Conservation (phyloP, 2,329 filamentous ascomycete genomes). For the Nemania sp. region DNA sequence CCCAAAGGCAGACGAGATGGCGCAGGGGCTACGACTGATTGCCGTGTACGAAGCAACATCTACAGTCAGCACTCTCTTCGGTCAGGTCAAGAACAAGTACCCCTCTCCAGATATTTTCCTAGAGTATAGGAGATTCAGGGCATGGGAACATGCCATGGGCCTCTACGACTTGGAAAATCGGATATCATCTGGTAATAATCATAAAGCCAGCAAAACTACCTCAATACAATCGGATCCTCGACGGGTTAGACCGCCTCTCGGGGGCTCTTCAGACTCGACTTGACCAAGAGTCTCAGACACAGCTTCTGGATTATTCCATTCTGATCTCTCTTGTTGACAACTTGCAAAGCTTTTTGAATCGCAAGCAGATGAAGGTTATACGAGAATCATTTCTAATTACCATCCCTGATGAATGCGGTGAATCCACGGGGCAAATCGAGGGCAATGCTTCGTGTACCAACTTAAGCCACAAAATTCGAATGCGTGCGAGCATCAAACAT, state of each 20-base stretch:
- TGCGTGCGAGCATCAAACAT: constrained; percentile 9
- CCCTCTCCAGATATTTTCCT: constrained; percentile 10
- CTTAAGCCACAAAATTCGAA: constrained; percentile 2
- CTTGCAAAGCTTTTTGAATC: constrained; percentile 1
- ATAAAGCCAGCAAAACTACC: background rate
- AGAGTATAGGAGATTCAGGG: constrained; percentile 7
- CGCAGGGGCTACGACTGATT: constrained; percentile 1
- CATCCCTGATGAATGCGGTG: background rate
- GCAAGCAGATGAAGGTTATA: background rate
- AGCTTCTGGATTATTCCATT: background rate
- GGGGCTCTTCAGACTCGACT: background rate
- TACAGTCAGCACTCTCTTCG: background rate
- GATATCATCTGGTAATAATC: background rate
- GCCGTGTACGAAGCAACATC: constrained; percentile 3
- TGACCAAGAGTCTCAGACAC: background rate
- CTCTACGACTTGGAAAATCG: background rate
- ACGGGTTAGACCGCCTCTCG: background rate
- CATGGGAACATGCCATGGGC: constrained; percentile 3
- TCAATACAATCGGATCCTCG: constrained; percentile 1
- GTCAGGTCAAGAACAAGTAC: background rate
- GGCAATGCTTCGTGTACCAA: background rate
- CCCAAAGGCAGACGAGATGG: constrained; percentile 9
- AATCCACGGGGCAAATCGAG: background rate
- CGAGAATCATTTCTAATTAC: constrained; percentile 9
- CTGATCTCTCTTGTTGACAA: background rate